Percentiles rank a stretch among this genome's conserved stretches.
Conservation (phyloP, 2,329 filamentous ascomycete genomes). For the Daldinia sp. region DNA sequence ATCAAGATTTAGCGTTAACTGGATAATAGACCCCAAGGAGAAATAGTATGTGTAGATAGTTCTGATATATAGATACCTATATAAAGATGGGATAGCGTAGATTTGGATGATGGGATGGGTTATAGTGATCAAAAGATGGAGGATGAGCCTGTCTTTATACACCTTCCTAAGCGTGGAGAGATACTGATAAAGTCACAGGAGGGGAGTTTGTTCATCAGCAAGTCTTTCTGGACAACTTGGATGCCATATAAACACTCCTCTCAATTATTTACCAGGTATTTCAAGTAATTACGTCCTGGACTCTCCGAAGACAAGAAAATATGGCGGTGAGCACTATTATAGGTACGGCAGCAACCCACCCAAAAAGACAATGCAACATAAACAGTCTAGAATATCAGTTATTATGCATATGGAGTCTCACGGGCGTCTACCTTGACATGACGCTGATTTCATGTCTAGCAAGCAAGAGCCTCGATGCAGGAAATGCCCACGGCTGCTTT, state of each 20-base stretch:
- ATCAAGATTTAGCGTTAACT: too few species aligned
- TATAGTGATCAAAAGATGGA: background rate
- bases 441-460: background rate
- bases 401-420: background rate
- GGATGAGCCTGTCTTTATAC: background rate
- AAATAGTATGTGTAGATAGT: background rate
- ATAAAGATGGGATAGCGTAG: background rate
- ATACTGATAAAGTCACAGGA: background rate
- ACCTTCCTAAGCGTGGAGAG: background rate
- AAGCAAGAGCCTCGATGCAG: background rate
- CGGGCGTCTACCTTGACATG: background rate
- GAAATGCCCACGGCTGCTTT: too few species aligned
- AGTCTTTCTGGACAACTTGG: background rate
- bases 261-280: too few species aligned
- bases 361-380: background rate
- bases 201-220: background rate
- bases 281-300: too few species aligned
- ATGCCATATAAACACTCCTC: background rate
- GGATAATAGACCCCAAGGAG: too few species aligned
- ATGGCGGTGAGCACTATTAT: background rate
- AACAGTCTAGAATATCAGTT: background rate
- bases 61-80: background rate
- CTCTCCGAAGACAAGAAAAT: background rate
- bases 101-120: background rate
- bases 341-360: background rate